These are phyloP conservation scores for Byssoonygena ceratinophila DNA, from an alignment of 2,329 filamentous ascomycete genomes.

Conservation along the genomic window DNA sequence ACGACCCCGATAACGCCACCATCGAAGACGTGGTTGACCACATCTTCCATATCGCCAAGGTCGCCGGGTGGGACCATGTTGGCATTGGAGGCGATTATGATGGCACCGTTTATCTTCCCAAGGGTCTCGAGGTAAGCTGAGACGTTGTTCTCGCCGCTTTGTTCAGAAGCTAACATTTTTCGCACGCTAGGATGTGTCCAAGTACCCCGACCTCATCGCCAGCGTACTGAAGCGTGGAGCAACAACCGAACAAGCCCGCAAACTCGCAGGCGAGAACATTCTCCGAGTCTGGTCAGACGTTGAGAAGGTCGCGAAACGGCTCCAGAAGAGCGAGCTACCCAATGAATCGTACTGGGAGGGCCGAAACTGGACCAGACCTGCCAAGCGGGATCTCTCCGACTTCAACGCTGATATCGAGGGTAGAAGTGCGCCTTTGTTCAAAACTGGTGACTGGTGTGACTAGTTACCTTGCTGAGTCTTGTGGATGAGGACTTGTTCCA, in stretches of 20 bases:
- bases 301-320: conserved; percentile 15
- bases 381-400: conserved; percentile 4
- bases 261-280: conserved; percentile 33
- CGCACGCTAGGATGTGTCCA: conserved; percentile 18
- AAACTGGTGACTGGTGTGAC: background rate
- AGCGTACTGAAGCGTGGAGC: conserved; percentile 29
- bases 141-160: background rate
- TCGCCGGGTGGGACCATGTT: conserved; percentile 28
- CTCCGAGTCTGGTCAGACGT: conserved; percentile 21
- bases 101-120: conserved; percentile 20
- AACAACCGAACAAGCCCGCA: conserved; percentile 30
- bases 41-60: conserved; percentile 26
- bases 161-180: background rate
- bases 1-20: conserved; percentile 23
- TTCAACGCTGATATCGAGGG: background rate
- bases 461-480: background rate
- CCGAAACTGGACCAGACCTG: conserved; percentile 11
- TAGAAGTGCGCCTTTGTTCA: conserved; percentile 3
- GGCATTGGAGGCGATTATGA: conserved; percentile 30
- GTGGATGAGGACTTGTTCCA: too few species aligned
- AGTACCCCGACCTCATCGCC: conserved; percentile 19
- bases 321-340: conserved; percentile 17
- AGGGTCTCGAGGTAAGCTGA: conserved; percentile 20
- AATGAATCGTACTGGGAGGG: conserved; percentile 17
- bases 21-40: conserved; percentile 33